Conservation (phyloP, 768 basidiomycete species). For the Leccinum olivaceopallidum region DNA sequence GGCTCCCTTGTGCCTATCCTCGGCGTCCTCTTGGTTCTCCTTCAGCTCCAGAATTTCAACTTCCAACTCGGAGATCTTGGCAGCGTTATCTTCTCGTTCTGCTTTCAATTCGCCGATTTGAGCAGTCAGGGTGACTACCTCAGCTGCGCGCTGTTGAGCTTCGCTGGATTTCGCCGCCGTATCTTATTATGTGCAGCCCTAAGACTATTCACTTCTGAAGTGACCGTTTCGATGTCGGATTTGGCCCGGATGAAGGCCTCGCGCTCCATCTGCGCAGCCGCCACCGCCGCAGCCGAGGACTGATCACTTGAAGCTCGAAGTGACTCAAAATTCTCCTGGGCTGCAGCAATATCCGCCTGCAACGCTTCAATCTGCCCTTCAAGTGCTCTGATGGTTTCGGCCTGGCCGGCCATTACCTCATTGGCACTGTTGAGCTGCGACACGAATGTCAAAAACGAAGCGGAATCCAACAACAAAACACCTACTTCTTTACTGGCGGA, state of each 20-base stretch:
- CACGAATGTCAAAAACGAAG: conserved; percentile 4
- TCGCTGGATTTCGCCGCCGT: conserved; percentile 45
- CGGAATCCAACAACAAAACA: background rate
- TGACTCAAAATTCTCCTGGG: conserved; percentile 53
- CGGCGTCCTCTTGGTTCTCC: conserved; percentile 59
- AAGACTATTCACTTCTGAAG: conserved; percentile 51
- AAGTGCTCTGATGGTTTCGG: conserved; percentile 48
- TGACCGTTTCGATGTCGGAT: conserved; percentile 56
- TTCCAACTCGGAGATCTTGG: conserved; percentile 78
- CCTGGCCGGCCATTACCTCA: conserved; percentile 40
- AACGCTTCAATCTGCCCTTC: conserved; percentile 51
- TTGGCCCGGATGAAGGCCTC: conserved; percentile 66
- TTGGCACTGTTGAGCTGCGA: conserved; percentile 55
- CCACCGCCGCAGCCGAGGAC: conserved; percentile 42
- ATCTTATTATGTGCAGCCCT: conserved; percentile 50
- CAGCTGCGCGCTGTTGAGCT: conserved; percentile 47
- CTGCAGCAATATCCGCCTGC: conserved; percentile 48
- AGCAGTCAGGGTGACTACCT: conserved; percentile 43
- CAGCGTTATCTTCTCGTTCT: conserved; percentile 70
- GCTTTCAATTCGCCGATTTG: conserved; percentile 54
- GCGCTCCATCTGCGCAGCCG: conserved; percentile 59
- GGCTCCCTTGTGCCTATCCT: conserved; percentile 55
- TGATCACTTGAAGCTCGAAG: conserved; percentile 49
- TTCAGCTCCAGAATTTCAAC: conserved; percentile 77
- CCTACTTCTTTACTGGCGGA: conserved; percentile 54